These are phyloP conservation scores for Dendrobium huoshanense DNA, from an alignment of 106 monocot species.

Conservation along the genomic window DNA sequence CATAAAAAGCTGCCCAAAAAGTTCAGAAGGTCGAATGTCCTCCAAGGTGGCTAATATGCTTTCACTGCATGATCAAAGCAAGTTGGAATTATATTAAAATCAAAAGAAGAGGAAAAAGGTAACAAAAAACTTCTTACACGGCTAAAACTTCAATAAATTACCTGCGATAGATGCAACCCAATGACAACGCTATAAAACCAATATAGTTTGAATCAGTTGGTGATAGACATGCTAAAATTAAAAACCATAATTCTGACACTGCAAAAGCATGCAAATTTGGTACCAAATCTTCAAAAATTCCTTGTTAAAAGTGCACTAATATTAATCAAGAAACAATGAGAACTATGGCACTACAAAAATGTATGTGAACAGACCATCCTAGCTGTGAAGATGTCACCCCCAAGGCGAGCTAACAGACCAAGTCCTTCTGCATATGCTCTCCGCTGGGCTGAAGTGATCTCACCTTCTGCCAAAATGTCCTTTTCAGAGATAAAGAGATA, in stretches of 20 bases:
- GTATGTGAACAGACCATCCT: constrained; percentile 59
- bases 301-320: neutral
- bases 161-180: too few species aligned
- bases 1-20: constrained; percentile 75
- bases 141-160: constrained; percentile 76
- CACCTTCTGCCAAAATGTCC: constrained; percentile 74
- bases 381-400: constrained; percentile 79
- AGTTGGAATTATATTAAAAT: neutral
- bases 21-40: constrained; percentile 61
- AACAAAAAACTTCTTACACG: constrained; percentile 48
- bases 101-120: neutral
- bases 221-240: neutral
- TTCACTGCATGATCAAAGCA: constrained; percentile 50
- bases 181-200: too few species aligned
- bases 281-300: neutral
- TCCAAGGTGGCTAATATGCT: constrained; percentile 60
- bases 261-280: neutral
- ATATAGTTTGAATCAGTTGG: too few species aligned
- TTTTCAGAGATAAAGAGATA: constrained; percentile 16
- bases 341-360: neutral
- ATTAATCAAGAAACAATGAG: neutral
- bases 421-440: constrained; percentile 90
- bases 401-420: constrained; percentile 84
- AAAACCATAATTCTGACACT: neutral
- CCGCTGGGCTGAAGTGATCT: constrained; percentile 56